phyloP scores from a whole-genome alignment of 345 rosid genomes.

The Gynandropsis gynandra region DNA sequence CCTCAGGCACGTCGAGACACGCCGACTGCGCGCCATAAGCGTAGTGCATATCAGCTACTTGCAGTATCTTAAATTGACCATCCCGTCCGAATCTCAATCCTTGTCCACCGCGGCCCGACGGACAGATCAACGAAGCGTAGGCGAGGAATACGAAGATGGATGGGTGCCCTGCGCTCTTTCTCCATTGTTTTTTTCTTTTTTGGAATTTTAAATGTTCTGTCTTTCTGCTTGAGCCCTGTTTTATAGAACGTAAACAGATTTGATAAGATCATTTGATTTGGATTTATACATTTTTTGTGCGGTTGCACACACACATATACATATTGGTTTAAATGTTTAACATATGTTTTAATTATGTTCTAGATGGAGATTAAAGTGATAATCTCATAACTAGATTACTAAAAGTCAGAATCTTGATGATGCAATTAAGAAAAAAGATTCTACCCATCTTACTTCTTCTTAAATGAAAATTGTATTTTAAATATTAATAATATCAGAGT shows the following conservation, averaged over 20 bases:
- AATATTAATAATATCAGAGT: no score
- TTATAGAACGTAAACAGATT: slow-evolving; percentile 4
- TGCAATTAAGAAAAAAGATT: no score
- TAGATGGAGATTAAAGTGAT: no score
- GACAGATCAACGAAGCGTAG: slow-evolving; percentile 15
- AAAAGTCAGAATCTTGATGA: no score
- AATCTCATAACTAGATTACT: no score
- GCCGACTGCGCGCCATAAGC: slow-evolving; percentile 55
- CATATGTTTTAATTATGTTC: no score
- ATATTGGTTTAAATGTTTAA: no score
- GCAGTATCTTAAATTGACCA: slow-evolving; percentile 80
- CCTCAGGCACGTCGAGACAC: slow-evolving; percentile 46
- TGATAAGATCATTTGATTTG: background rate
- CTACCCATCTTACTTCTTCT: no score
- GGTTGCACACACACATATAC: no score
- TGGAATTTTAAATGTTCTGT: background rate
- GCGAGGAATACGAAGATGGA: slow-evolving; percentile 5
- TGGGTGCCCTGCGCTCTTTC: background rate
- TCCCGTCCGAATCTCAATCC: slow-evolving; percentile 42
- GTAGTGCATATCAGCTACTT: slow-evolving; percentile 91
- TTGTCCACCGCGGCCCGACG: slow-evolving; percentile 20
- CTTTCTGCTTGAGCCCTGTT: background rate
- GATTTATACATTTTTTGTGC: slow-evolving; percentile 24
- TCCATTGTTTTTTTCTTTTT: slow-evolving; percentile 17
- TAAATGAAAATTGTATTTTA: no score